Evolutionary conservation across 352 stramenopile genomes (phyloP).

Genomic region (Phytophthora colocasiae): DNA sequence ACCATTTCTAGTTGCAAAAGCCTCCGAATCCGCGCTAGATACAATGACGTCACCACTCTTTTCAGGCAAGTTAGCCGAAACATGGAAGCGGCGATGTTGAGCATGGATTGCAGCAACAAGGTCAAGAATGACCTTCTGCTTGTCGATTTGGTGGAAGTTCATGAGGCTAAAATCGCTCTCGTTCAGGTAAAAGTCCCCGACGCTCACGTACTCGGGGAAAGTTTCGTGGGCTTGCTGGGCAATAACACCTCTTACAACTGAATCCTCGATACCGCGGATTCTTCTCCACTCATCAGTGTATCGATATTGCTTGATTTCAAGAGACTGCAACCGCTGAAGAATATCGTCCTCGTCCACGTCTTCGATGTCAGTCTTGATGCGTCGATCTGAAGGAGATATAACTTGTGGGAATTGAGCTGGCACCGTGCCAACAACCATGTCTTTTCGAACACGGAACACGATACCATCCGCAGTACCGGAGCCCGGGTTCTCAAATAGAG

Average conservation of each 20-base stretch:
- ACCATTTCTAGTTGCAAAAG: conserved; percentile 22
- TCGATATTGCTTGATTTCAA: conserved; percentile 90
- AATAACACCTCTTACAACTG: conserved; percentile 87
- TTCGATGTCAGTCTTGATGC: conserved; percentile 93
- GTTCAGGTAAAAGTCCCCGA: conserved; percentile 71
- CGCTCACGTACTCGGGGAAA: conserved; percentile 89
- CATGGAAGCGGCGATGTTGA: conserved; percentile 49
- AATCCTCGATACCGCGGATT: conserved; percentile 78
- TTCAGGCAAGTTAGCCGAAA: conserved; percentile 32
- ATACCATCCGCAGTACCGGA: conserved; percentile 41
- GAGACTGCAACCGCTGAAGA: conserved; percentile 82
- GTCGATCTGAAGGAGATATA: conserved; percentile 90
- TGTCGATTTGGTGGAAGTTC: conserved; percentile 92
- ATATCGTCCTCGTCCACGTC: conserved; percentile 89
- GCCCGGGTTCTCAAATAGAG: conserved; percentile 29
- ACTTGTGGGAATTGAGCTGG: conserved; percentile 88
- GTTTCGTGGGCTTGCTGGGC: conserved; percentile 73
- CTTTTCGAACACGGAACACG: conserved; percentile 45
- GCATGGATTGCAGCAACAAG: conserved; percentile 84
- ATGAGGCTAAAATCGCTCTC: conserved; percentile 78
- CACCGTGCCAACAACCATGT: conserved; percentile 63
- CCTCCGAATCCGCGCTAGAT: conserved; percentile 36
- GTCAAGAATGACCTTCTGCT: conserved; percentile 87
- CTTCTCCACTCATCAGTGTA: conserved; percentile 91
- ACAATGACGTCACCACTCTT: conserved; percentile 48